Conservation (phyloP, 2,329 filamentous ascomycete genomes). For the Sodiomyces alkalinus region DNA sequence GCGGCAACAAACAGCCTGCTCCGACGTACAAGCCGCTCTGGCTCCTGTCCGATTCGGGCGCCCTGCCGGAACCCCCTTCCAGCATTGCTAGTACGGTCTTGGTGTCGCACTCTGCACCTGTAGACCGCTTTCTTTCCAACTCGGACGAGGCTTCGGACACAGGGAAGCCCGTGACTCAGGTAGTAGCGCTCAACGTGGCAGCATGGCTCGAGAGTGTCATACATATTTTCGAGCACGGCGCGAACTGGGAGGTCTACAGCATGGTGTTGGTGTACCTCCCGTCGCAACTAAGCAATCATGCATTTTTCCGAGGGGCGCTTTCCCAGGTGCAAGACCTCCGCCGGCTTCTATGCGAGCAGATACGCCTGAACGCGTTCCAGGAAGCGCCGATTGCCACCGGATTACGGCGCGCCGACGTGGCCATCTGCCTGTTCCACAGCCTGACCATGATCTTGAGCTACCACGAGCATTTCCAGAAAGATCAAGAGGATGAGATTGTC, state of each 20-base stretch:
- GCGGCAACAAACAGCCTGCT: slow-evolving; percentile 17
- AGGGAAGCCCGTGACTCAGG: slow-evolving; percentile 10
- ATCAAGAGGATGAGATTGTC: slow-evolving; percentile 80
- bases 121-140: slow-evolving; percentile 5
- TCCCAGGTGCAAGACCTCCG: slow-evolving; percentile 63
- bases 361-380: slow-evolving; percentile 60
- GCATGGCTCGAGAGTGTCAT: slow-evolving; percentile 67
- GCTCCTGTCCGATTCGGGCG: slow-evolving; percentile 40
- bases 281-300: slow-evolving; percentile 78
- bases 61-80: slow-evolving; percentile 33
- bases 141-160: slow-evolving; percentile 7
- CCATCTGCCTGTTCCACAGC: slow-evolving; percentile 74
- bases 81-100: slow-evolving; percentile 34
- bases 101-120: slow-evolving; percentile 20
- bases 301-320: slow-evolving; percentile 62
- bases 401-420: slow-evolving; percentile 74
- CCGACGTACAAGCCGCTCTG: slow-evolving; percentile 36
- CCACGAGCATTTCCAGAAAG: slow-evolving; percentile 67
- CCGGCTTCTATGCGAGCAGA: slow-evolving; percentile 64
- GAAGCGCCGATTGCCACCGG: slow-evolving; percentile 70
- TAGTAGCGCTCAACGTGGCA: slow-evolving; percentile 40
- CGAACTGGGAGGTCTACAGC: slow-evolving; percentile 87
- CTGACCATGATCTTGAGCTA: slow-evolving; percentile 85
- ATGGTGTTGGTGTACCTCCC: slow-evolving; percentile 77
- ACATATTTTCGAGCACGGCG: slow-evolving; percentile 50